These are phyloP conservation scores for Termitomyces titanicus DNA, from an alignment of 768 basidiomycete species.

Conservation along the genomic window DNA sequence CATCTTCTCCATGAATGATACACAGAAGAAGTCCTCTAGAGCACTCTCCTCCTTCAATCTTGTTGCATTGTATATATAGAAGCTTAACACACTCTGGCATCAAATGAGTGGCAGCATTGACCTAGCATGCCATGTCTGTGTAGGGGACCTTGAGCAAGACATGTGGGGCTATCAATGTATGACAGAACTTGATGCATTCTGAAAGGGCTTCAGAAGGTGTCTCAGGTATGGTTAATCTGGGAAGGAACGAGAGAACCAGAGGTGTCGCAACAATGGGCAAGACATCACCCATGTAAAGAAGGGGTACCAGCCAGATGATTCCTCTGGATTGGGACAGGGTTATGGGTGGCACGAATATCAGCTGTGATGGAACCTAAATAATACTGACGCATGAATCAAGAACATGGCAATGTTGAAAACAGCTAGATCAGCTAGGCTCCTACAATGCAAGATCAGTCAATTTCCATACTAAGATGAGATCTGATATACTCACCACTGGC, in stretches of 20 bases:
- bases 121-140: neutral
- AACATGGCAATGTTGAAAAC: neutral
- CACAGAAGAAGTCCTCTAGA: neutral
- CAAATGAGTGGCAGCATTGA: neutral
- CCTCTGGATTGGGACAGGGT: slow-evolving; percentile 10
- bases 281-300: slow-evolving; percentile 13
- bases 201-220: neutral
- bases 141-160: neutral
- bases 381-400: neutral
- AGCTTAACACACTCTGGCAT: neutral
- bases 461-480: neutral
- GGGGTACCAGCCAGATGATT: slow-evolving; percentile 10
- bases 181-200: neutral
- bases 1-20: neutral
- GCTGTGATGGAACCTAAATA: slow-evolving; percentile 6
- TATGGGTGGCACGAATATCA: slow-evolving; percentile 11
- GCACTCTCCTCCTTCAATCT: neutral
- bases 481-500: neutral
- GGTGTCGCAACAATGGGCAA: slow-evolving; percentile 10
- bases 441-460: neutral
- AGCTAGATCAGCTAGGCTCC: neutral
- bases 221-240: slow-evolving; percentile 1
- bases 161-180: neutral
- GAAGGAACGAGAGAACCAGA: slow-evolving; percentile 10
- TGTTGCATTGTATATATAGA: neutral